Conservation (phyloP, 139 green algal species). For the Chlorella sorokiniana region DNA sequence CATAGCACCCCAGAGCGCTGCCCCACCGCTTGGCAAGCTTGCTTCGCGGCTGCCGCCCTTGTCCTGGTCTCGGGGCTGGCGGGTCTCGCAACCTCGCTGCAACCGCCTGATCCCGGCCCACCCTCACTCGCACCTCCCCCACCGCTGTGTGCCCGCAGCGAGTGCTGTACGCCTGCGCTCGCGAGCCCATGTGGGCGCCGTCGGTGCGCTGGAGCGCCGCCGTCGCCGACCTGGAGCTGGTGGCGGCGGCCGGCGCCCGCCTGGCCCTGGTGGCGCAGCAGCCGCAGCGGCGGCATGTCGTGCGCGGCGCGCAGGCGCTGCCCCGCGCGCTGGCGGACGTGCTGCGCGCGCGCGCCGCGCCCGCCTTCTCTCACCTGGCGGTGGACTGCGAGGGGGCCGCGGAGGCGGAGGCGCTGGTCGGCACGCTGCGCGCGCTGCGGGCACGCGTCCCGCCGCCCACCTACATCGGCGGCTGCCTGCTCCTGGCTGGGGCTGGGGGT, state of each 20-base stretch:
- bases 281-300: constrained; percentile 19
- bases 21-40: no score
- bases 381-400: background rate
- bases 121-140: no score
- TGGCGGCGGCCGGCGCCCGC: background rate
- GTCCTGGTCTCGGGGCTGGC: no score
- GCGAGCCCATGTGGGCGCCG: constrained; percentile 13
- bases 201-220: constrained; percentile 12
- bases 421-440: background rate
- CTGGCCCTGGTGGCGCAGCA: constrained; percentile 23
- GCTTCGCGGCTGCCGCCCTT: no score
- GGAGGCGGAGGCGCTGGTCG: background rate
- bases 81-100: background rate
- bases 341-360: background rate
- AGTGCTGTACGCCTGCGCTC: constrained; percentile 34
- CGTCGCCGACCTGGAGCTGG: constrained; percentile 18
- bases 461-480: background rate
- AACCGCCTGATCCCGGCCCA: background rate
- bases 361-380: background rate
- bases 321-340: constrained; percentile 8
- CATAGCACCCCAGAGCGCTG: background rate
- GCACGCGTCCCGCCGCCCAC: background rate
- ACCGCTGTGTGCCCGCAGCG: background rate
- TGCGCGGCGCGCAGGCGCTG: constrained; percentile 6
- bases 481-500: no score